phyloP scores from a whole-genome alignment of 2,329 filamentous ascomycete genomes.

The Aureobasidium mangrovei region DNA sequence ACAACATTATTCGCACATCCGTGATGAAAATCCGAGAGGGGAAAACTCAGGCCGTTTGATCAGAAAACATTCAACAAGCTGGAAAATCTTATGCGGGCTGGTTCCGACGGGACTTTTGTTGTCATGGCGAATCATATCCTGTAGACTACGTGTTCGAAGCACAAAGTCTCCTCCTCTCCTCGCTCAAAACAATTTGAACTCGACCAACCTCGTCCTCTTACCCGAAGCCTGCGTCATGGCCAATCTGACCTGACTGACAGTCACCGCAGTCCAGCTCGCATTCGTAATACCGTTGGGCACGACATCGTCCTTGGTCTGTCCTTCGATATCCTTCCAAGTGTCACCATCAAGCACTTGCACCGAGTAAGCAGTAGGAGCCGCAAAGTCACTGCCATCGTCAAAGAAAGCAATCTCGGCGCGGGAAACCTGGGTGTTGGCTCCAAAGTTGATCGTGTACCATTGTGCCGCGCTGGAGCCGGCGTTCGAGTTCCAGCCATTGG shows the following conservation, averaged over 20 bases:
- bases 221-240: constrained; percentile 27
- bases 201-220: constrained; percentile 29
- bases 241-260: constrained; percentile 24
- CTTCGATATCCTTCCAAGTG: constrained; percentile 25
- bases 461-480: constrained; percentile 23
- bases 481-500: constrained; percentile 33
- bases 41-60: too few relatives aligned
- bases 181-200: constrained; percentile 29
- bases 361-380: constrained; percentile 24
- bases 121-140: too few relatives aligned
- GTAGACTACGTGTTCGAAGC: too few relatives aligned
- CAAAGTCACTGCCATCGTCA: constrained; percentile 23
- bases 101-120: too few relatives aligned
- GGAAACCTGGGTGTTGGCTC: constrained; percentile 21
- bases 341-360: constrained; percentile 23
- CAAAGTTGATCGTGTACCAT: constrained; percentile 34
- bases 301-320: constrained; percentile 17
- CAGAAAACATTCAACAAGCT: too few relatives aligned
- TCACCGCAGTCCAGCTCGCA: constrained; percentile 24
- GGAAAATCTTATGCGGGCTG: too few relatives aligned
- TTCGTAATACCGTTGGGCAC: constrained; percentile 33
- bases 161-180: not conserved
- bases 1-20: too few relatives aligned
- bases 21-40: too few relatives aligned
- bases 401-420: constrained; percentile 33